Conservation (phyloP, 2,329 filamentous ascomycete genomes). For the Cercospora sojina region DNA sequence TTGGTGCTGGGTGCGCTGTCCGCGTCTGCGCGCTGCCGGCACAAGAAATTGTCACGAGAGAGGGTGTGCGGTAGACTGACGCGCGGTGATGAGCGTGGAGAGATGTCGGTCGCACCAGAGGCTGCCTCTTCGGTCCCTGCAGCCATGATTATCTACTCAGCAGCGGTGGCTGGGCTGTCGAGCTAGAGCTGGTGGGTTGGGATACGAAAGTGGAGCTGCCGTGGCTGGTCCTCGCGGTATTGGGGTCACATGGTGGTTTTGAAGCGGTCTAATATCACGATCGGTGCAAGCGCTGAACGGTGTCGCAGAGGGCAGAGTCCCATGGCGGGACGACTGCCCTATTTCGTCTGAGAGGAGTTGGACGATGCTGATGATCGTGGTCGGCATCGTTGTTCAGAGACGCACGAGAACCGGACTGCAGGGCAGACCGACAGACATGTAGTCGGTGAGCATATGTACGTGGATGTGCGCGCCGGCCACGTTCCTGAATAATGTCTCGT, state of each 20-base stretch:
- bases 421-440: neutral
- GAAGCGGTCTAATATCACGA: neutral
- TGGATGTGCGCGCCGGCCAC: neutral
- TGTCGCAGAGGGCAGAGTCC: neutral
- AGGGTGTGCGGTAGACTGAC: neutral
- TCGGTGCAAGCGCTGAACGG: neutral
- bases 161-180: neutral
- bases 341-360: neutral
- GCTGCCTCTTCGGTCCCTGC: neutral
- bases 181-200: neutral
- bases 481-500: neutral
- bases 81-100: neutral
- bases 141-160: neutral
- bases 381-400: neutral
- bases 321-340: neutral
- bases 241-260: neutral
- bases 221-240: neutral
- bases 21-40: neutral
- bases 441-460: neutral
- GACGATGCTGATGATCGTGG: neutral
- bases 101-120: neutral
- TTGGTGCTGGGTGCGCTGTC: neutral
- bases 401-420: neutral
- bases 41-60: neutral
- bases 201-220: conserved; percentile 2